phyloP scores from a whole-genome alignment of 495 filamentous ascomycete species.

The Margaritispora aquatica region DNA sequence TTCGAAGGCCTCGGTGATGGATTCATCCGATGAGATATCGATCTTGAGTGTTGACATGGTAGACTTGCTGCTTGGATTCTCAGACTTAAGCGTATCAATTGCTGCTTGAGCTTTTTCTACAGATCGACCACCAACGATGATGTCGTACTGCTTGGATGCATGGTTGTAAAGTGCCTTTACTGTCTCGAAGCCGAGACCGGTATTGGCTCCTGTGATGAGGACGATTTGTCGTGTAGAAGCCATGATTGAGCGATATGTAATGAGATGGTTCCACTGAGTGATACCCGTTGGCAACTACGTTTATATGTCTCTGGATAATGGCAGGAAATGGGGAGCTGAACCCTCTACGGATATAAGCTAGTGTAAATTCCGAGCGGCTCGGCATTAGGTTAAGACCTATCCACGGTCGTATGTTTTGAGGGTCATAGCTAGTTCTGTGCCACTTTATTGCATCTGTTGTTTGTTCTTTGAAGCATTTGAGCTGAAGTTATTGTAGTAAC shows the following conservation, averaged over 20 bases:
- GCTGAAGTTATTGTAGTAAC: too few relatives aligned
- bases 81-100: constrained; percentile 8
- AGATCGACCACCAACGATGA: constrained; percentile 40
- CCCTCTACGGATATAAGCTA: neutral
- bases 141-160: constrained; percentile 35
- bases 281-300: too few relatives aligned
- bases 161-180: constrained; percentile 37
- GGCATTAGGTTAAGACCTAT: too few relatives aligned
- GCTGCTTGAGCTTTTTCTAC: constrained; percentile 39
- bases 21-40: constrained; percentile 42
- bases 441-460: too few relatives aligned
- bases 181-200: constrained; percentile 43
- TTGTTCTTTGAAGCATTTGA: too few relatives aligned
- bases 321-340: neutral
- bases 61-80: neutral
- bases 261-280: too few relatives aligned
- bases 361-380: neutral
- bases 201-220: constrained; percentile 38
- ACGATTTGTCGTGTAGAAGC: constrained; percentile 25
- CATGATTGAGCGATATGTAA: constrained; percentile 17
- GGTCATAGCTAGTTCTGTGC: too few relatives aligned
- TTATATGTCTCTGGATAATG: too few relatives aligned
- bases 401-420: too few relatives aligned
- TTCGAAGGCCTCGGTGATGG: constrained; percentile 33
- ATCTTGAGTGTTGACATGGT: constrained; percentile 34